These are phyloP conservation scores for Brassica balearica DNA, from an alignment of 441 rosid genomes.

Conservation along the genomic window DNA sequence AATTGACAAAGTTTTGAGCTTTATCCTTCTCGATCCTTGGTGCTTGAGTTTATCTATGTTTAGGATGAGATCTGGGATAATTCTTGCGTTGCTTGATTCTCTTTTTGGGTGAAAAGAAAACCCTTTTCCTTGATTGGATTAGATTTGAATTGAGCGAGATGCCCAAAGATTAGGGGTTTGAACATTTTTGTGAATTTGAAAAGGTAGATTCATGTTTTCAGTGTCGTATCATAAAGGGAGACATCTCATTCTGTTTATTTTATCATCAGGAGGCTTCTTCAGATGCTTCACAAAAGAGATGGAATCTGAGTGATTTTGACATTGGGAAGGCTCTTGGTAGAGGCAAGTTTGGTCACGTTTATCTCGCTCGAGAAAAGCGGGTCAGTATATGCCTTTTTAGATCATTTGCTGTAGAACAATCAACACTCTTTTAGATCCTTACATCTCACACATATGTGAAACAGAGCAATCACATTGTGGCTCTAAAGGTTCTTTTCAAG, in stretches of 20 bases:
- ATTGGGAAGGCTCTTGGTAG: slow-evolving; percentile 98
- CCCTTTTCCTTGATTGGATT: not conserved
- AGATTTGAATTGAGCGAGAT: slow-evolving; percentile 17
- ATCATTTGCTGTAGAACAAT: not conserved
- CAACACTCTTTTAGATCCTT: not conserved
- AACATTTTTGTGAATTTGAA: not conserved
- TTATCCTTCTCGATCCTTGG: not conserved
- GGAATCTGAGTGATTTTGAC: slow-evolving; percentile 90
- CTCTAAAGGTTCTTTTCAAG: slow-evolving; percentile 92
- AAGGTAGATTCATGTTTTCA: not conserved
- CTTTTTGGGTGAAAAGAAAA: slow-evolving; percentile 1
- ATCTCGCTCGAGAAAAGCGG: slow-evolving; percentile 91
- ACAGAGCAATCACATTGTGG: slow-evolving; percentile 96
- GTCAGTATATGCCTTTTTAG: slow-evolving; percentile 41
- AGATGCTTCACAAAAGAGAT: slow-evolving; percentile 66
- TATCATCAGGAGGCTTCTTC: slow-evolving; percentile 55
- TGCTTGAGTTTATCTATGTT: not conserved
- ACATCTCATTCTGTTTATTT: not conserved
- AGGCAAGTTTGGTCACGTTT: slow-evolving; percentile 96
- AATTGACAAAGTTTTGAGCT: not conserved
- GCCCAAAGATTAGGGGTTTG: slow-evolving; percentile 20
- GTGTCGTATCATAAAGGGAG: not conserved
- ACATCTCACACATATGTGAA: slow-evolving; percentile 15
- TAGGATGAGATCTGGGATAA: slow-evolving; percentile 6
- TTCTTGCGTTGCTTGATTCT: slow-evolving; percentile 5